Evolutionary conservation across 495 filamentous ascomycete species (phyloP).

Genomic region (Tuber borchii): DNA sequence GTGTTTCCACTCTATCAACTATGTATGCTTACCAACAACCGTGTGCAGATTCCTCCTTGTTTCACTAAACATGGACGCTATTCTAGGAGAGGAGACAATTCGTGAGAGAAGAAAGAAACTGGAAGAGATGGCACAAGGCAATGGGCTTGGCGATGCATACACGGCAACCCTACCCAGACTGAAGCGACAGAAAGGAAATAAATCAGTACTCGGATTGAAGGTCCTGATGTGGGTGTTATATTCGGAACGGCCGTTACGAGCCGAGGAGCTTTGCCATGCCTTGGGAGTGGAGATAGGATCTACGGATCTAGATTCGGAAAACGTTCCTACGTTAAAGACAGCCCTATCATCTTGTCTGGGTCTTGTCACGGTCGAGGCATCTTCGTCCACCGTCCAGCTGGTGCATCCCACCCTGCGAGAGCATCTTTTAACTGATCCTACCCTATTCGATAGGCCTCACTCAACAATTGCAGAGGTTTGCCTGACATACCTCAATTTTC

Average conservation of each 20-base stretch:
- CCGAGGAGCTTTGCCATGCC: background rate
- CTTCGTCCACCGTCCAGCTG: background rate
- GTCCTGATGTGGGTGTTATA: background rate
- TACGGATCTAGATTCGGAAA: too few relatives aligned
- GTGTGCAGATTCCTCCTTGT: background rate
- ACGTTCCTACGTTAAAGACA: too few relatives aligned
- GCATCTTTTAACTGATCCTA: background rate
- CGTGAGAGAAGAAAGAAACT: background rate
- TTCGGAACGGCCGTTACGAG: background rate
- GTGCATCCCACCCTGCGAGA: too few relatives aligned
- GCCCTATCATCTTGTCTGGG: background rate
- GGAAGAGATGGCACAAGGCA: background rate
- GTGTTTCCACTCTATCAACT: background rate
- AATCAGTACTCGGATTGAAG: background rate
- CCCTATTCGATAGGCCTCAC: background rate
- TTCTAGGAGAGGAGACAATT: background rate
- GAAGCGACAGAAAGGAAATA: too few relatives aligned
- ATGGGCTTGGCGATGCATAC: background rate
- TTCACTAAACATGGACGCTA: background rate
- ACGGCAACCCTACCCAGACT: background rate
- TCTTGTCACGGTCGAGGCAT: background rate
- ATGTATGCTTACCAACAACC: background rate
- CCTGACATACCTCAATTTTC: background rate
- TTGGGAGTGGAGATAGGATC: too few relatives aligned
- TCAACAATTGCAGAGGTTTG: background rate